These are phyloP conservation scores for Paecilomyces formosus DNA, from an alignment of 2,329 filamentous ascomycete genomes.

Conservation along the genomic window DNA sequence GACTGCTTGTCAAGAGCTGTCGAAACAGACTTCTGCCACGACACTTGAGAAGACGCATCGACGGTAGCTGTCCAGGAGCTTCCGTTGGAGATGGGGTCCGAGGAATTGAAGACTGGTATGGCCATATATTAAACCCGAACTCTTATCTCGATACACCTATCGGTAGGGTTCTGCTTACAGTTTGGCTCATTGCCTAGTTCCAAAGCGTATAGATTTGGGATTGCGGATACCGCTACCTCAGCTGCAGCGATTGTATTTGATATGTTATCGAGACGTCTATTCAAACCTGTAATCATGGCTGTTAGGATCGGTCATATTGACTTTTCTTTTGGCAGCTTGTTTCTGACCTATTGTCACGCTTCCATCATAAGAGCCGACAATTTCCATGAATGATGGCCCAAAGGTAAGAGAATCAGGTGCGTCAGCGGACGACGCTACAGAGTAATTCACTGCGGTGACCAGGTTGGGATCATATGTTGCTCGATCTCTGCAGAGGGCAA, in stretches of 20 bases:
- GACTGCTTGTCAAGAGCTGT: slow-evolving; percentile 17
- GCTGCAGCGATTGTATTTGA: slow-evolving; percentile 50
- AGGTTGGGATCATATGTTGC: slow-evolving; percentile 44
- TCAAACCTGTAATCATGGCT: slow-evolving; percentile 30
- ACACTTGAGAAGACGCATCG: slow-evolving; percentile 24
- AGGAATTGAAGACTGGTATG: slow-evolving; percentile 13
- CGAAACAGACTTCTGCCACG: slow-evolving; percentile 26
- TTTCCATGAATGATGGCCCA: slow-evolving; percentile 45
- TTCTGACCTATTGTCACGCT: slow-evolving; percentile 40
- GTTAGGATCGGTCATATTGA: background rate
- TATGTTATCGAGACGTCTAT: slow-evolving; percentile 46
- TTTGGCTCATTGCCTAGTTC: slow-evolving; percentile 54
- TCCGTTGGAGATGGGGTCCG: slow-evolving; percentile 18
- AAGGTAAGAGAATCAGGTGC: slow-evolving; percentile 46
- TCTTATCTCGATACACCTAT: background rate
- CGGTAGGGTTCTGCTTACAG: slow-evolving; percentile 29
- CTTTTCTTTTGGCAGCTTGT: background rate
- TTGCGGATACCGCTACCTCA: slow-evolving; percentile 34
- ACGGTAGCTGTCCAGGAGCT: slow-evolving; percentile 21
- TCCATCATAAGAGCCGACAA: slow-evolving; percentile 44
- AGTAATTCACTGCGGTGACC: slow-evolving; percentile 44
- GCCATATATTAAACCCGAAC: background rate
- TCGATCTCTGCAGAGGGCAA: slow-evolving; percentile 35
- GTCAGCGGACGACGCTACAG: slow-evolving; percentile 40
- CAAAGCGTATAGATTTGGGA: slow-evolving; percentile 46